Base-by-base conservation (phyloP, 2,329 filamentous ascomycete genomes). In the Diaporthe vexans region DNA sequence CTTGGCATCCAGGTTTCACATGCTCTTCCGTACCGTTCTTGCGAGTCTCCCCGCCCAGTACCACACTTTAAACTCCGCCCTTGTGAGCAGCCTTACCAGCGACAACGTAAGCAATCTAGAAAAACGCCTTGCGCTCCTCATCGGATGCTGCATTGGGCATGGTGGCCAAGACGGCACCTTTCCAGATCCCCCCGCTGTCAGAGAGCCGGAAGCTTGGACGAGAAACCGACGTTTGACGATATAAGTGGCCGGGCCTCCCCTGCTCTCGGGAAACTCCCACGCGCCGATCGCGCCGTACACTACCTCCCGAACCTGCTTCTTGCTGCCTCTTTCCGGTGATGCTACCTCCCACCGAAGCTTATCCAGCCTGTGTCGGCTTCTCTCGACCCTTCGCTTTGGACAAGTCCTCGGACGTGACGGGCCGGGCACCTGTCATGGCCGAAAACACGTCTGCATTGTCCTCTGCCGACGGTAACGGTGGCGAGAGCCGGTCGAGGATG, bases 381-480 rank as follows among this genome's bases (percentile, higher is more conserved):
- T 56, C 26, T 37, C 63, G 71, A 33, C 56, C 56, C 19, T 68
- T 65, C 8, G 72, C 29, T 24, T 68, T 54, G 43, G n/a, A 54
- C 7, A 70, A 56, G 13, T 72, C 72, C n/a, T 51, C 57, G 37
- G 33, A 40, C 9, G 52, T 52, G 11, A 76, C 40, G 19, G 68
- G 61, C 37, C 54, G 68, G 3, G 74, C 74, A n/a, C 74, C 74
- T 26, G 74, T 76, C 46, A 76, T 37, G 29, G 74, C 74, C 40
- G 72, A 65, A 33, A 74, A 74, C 5, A 74, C 46, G 7, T 57
- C 56, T 15, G 57, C 35, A 15, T 74, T 58, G 17, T 65, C 70
- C 15, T 35, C 70, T 40, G 70, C 61, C 33, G 35, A 69, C 3
- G 61, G 61, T 19, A 51, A 40, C 17, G 72, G 43, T 33, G 72